These are phyloP conservation scores for Fusarium dlaminii DNA, from an alignment of 2,329 filamentous ascomycete genomes.

Conservation along the genomic window DNA sequence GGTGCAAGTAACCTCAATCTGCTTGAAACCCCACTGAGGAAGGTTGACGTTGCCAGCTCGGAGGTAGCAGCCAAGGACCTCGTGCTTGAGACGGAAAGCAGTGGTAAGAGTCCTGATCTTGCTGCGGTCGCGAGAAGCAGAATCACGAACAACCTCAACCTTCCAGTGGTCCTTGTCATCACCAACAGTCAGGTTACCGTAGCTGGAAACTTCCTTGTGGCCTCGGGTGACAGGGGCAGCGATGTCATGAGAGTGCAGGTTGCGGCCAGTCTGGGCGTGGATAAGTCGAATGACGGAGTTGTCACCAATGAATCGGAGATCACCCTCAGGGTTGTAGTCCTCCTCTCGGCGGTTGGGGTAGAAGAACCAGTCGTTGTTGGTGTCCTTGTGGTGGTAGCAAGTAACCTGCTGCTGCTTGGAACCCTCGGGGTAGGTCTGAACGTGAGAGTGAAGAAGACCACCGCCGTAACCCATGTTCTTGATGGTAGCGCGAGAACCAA, in stretches of 20 bases:
- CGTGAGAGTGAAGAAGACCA: conserved; percentile 93
- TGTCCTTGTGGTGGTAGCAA: conserved; percentile 99
- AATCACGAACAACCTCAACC: conserved; percentile 90
- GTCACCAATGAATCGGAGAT: conserved; percentile 79
- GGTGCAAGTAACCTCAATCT: conserved; percentile 95
- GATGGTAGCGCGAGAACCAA: conserved; percentile 88
- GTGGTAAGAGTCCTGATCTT: conserved; percentile 92
- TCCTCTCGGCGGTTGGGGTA: conserved; percentile 87
- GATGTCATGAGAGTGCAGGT: conserved; percentile 94
- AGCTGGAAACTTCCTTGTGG: conserved; percentile 92
- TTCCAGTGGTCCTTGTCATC: conserved; percentile 99
- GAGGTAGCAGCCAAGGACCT: conserved; percentile 87
- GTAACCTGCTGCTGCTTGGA: conserved; percentile 96
- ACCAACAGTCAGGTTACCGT: conserved; percentile 93
- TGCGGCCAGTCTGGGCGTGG: conserved; percentile 94
- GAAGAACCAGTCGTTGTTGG: conserved; percentile 99
- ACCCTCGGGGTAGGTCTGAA: conserved; percentile 95
- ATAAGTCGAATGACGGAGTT: conserved; percentile 84
- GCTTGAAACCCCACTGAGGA: conserved; percentile 99
- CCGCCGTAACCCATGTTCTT: conserved; percentile 99
- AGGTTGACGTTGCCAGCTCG: conserved; percentile 95
- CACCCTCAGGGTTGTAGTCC: conserved; percentile 75
- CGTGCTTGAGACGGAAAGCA: conserved; percentile 87
- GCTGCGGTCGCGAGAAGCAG: conserved; percentile 84
- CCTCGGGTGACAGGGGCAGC: conserved; percentile 88